A percentile compares a stretch with the other conserved stretches of the same genome.
Conservation (phyloP, 176 grass and related monocot species). For the Bothriochloa decipiens region DNA sequence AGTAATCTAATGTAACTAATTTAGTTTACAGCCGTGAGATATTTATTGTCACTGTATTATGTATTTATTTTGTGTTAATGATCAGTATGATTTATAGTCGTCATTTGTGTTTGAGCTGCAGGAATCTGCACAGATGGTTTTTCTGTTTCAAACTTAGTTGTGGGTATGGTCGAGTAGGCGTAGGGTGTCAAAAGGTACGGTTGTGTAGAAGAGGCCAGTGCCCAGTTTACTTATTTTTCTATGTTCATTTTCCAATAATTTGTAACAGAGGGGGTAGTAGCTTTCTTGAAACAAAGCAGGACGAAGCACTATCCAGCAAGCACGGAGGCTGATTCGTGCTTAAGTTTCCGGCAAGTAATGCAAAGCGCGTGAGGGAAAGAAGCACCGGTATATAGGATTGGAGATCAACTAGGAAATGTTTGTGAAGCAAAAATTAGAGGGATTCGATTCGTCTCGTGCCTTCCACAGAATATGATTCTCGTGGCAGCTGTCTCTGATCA, state of each 20-base stretch:
- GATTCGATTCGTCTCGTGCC: background rate
- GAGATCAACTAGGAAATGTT: background rate
- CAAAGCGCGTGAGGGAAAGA: background rate
- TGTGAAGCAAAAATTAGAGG: background rate
- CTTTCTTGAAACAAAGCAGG: too few relatives aligned
- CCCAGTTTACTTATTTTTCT: too few relatives aligned
- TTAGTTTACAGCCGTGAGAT: background rate
- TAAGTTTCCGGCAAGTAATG: background rate
- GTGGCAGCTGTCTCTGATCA: background rate
- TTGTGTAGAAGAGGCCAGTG: background rate
- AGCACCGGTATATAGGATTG: background rate
- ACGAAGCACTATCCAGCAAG: too few relatives aligned
- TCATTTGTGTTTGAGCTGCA: background rate
- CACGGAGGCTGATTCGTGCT: background rate
- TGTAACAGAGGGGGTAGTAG: too few relatives aligned
- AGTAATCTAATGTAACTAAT: background rate
- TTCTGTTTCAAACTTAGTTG: too few relatives aligned
- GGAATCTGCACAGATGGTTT: background rate
- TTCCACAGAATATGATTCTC: background rate
- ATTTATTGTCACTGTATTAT: background rate
- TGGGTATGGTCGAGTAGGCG: too few relatives aligned
- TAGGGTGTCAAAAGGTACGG: background rate
- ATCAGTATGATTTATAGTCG: background rate
- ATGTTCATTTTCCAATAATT: too few relatives aligned
- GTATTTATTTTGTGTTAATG: background rate